phyloP scores from a whole-genome alignment of 495 filamentous ascomycete genomes.

The Gamarada debralockiae region DNA sequence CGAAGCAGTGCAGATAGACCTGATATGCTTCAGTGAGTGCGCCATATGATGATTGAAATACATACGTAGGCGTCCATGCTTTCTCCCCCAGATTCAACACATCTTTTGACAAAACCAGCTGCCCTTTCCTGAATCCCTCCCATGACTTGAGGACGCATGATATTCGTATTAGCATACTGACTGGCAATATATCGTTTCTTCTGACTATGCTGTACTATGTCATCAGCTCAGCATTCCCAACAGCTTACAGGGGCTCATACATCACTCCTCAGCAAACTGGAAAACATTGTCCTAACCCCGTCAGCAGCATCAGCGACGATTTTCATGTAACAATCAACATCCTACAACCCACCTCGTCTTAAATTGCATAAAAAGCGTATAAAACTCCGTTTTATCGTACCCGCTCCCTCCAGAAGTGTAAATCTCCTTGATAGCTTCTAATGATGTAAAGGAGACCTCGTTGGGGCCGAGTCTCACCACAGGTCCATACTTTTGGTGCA shows the following conservation, averaged over 20 bases:
- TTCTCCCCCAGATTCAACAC: slow-evolving; percentile 33
- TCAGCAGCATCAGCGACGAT: not conserved
- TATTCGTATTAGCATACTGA: slow-evolving; percentile 63
- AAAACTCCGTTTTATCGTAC: slow-evolving; percentile 66
- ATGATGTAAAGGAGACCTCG: slow-evolving; percentile 57
- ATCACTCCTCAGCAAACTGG: slow-evolving; percentile 15
- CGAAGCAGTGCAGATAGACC: slow-evolving; percentile 53
- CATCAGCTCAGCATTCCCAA: not conserved
- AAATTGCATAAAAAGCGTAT: slow-evolving; percentile 58
- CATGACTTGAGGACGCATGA: slow-evolving; percentile 48
- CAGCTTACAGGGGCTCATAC: not conserved
- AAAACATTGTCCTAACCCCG: slow-evolving; percentile 20
- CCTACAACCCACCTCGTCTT: slow-evolving; percentile 38
- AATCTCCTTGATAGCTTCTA: slow-evolving; percentile 59
- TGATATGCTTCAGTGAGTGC: slow-evolving; percentile 1
- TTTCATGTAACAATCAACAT: not conserved
- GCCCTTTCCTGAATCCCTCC: slow-evolving; percentile 52
- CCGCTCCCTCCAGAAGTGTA: slow-evolving; percentile 62
- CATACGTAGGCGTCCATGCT: slow-evolving; percentile 57
- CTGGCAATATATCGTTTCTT: slow-evolving; percentile 59
- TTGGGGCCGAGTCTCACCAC: slow-evolving; percentile 50
- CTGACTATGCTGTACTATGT: slow-evolving; percentile 25
- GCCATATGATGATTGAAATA: slow-evolving; percentile 6
- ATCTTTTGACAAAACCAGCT: slow-evolving; percentile 45
- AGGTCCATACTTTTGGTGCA: slow-evolving; percentile 46